Base-by-base conservation (phyloP, 2,329 filamentous ascomycete species). In the Rhynchosporium graminicola region DNA sequence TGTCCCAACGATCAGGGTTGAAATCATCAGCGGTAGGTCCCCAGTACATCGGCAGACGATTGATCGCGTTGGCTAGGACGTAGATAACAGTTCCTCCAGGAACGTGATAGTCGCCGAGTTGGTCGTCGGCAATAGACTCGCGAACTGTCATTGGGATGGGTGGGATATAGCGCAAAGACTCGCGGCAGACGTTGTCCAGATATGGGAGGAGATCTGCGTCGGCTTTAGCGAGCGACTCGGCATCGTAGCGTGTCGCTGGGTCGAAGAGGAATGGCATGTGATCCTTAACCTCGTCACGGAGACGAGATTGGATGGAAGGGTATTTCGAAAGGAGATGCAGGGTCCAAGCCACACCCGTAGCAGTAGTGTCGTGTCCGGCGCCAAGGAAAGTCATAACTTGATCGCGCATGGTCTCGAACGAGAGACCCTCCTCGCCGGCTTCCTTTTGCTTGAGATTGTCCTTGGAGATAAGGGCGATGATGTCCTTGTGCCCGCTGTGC, bases 321-420 rank as follows among this genome's bases (percentile, higher is more conserved):
- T 80, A 70, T 28, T 73, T 77, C 4, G 74, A 75, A 2, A 80
- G 74, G 3, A 79, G 67, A 58, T 80, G 75, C 0, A 80, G 68
- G 0, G 76, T 77, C 76, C 78, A 80, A 6, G 76, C 75, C 2
- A 80, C 72, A 13, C 75, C 76, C 0, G 77, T 79, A 6, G 78
- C 77, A 0, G 78, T 79, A 4, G 78, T 80, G 38, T 80, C 78
- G 66, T 80, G 77, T 4, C 78, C 75, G 0, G 91, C 91, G 1
- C 88, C 88, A 5, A 95, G 83, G 77, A 96, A 94, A 0, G 90
- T 95, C 90, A 95, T 94, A 72, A 93, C 83, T 76, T 96, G 91
- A 74, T 94, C 89, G 46, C 91, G 84, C 36, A 96, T 91, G 84
- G 57, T 91, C 87, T 67, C 94, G 88, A 42, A 79, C 82, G 76